These are phyloP conservation scores for Lathyrus aphaca DNA, from an alignment of 306 rosid genomes.

Conservation along the genomic window DNA sequence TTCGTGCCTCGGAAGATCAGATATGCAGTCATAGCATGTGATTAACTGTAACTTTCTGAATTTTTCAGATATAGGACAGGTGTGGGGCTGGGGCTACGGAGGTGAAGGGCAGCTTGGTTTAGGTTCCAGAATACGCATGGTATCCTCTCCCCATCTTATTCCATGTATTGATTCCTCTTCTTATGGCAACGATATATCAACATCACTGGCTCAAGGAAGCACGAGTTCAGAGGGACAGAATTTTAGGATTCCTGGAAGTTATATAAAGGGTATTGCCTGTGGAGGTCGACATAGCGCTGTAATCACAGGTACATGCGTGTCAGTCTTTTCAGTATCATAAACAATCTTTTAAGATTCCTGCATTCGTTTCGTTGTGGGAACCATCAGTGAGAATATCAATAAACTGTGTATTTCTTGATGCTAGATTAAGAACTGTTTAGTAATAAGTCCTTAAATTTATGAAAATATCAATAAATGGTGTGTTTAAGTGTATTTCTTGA, in stretches of 20 bases:
- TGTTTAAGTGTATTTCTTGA: slow-evolving; percentile 29
- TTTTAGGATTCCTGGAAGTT: slow-evolving; percentile 74
- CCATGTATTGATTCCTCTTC: slow-evolving; percentile 76
- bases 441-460: not conserved
- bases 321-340: slow-evolving; percentile 29
- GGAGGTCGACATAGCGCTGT: slow-evolving; percentile 98
- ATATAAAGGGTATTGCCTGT: slow-evolving; percentile 79
- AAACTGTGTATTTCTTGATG: slow-evolving; percentile 27
- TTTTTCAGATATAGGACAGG: slow-evolving; percentile 88
- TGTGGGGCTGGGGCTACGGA: slow-evolving; percentile 99
- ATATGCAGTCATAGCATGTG: slow-evolving; percentile 31
- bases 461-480: slow-evolving; percentile 4
- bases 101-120: slow-evolving; percentile 99
- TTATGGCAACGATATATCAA: slow-evolving; percentile 61
- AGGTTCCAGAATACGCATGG: slow-evolving; percentile 93
- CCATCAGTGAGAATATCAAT: slow-evolving; percentile 29
- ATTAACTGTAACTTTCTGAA: slow-evolving; percentile 46
- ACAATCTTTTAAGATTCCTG: slow-evolving; percentile 17
- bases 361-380: slow-evolving; percentile 26
- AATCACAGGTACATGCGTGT: slow-evolving; percentile 65
- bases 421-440: not conserved
- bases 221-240: slow-evolving; percentile 62
- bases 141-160: slow-evolving; percentile 88
- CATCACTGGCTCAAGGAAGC: slow-evolving; percentile 60
- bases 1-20: slow-evolving; percentile 37